Conservation (phyloP, 768 basidiomycete genomes). For the Russula compacta region DNA sequence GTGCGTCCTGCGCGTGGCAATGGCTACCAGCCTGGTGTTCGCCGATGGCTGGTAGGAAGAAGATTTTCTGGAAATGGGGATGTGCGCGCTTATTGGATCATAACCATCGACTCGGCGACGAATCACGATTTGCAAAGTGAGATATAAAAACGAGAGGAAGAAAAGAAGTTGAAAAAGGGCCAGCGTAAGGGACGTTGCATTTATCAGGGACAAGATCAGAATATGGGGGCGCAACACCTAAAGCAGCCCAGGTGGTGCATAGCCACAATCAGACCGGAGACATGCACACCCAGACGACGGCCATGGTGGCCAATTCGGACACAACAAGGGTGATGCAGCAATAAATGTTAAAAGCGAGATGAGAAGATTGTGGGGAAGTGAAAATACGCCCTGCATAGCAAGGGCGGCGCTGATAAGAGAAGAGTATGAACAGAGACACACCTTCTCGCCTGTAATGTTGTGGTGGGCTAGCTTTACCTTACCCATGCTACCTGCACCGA, state of each 20-base stretch:
- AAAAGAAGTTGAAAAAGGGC: background rate
- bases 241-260: background rate
- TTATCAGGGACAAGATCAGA: background rate
- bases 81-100: background rate
- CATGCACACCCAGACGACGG: background rate
- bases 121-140: background rate
- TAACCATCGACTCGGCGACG: background rate
- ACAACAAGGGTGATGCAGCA: background rate
- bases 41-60: background rate
- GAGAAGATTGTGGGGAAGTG: background rate
- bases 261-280: background rate
- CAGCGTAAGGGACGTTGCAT: background rate
- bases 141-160: background rate
- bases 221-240: background rate
- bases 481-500: constrained; percentile 98
- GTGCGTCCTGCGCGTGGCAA: constrained; percentile 4
- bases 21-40: background rate
- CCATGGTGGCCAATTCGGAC: background rate
- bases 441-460: constrained; percentile 86
- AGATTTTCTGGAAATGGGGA: background rate
- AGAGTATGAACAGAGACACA: constrained; percentile 40
- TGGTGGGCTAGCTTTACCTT: constrained; percentile 96
- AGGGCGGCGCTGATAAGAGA: constrained; percentile 50
- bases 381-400: background rate
- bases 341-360: background rate